These are phyloP conservation scores for Cryptosporidium andersoni DNA, from an alignment of 169 alveolate species.

Conservation along the genomic window DNA sequence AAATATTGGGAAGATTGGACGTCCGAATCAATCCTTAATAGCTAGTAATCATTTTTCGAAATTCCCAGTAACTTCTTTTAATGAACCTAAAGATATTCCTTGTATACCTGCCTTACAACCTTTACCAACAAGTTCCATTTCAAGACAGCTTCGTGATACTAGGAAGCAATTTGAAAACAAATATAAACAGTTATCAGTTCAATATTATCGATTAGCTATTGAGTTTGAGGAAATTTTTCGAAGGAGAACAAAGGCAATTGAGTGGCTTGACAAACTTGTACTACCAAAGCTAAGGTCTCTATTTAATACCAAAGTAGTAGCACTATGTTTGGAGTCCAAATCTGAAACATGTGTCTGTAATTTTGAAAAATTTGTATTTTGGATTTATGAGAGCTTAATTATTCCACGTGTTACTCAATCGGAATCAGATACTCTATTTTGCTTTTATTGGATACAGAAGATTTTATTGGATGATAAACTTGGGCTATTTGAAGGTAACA, in stretches of 20 bases:
- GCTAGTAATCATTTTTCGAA: background rate
- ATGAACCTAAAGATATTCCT: constrained; percentile 18
- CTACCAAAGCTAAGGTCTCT: too few relatives aligned
- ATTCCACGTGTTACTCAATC: constrained; percentile 57
- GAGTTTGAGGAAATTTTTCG: constrained; percentile 8
- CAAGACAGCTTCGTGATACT: constrained; percentile 49
- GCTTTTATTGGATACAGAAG: constrained; percentile 47
- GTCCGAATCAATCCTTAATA: background rate
- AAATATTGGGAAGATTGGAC: constrained; percentile 11
- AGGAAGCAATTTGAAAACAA: constrained; percentile 29
- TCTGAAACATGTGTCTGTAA: too few relatives aligned
- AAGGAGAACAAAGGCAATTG: background rate
- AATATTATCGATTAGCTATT: constrained; percentile 4
- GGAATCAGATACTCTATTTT: constrained; percentile 43
- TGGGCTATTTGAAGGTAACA: constrained; percentile 24
- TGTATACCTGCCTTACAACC: constrained; percentile 5
- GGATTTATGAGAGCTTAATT: constrained; percentile 46
- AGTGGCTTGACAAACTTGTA: too few relatives aligned
- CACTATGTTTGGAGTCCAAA: too few relatives aligned
- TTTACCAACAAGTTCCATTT: constrained; percentile 5
- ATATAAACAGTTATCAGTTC: constrained; percentile 12
- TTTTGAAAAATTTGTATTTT: constrained; percentile 23
- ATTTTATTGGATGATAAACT: constrained; percentile 6
- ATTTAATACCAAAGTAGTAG: too few relatives aligned
- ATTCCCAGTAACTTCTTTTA: background rate